These are phyloP conservation scores for Boletus smithii DNA, from an alignment of 1,284 basidiomycete species.

Conservation along the genomic window DNA sequence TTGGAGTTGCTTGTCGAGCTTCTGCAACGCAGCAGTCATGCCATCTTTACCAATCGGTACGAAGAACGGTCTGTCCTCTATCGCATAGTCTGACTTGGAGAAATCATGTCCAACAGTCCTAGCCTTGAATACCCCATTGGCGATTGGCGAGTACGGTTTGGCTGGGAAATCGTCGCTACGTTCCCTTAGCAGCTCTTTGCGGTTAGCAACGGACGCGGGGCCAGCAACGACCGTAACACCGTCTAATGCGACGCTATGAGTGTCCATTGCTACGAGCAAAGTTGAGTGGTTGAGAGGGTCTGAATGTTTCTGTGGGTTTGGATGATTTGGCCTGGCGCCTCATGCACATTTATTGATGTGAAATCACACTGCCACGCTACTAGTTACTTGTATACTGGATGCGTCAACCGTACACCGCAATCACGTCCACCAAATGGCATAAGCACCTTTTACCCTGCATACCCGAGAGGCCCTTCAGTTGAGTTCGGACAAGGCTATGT, in stretches of 20 bases:
- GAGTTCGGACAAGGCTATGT: too few species aligned
- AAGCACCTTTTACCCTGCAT: too few species aligned
- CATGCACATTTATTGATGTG: too few species aligned
- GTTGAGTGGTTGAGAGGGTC: neutral
- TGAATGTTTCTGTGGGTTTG: neutral
- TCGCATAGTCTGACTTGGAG: slow-evolving; percentile 25
- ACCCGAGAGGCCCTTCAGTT: too few species aligned
- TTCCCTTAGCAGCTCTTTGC: slow-evolving; percentile 19
- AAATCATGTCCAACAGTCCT: slow-evolving; percentile 25
- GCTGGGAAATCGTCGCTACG: slow-evolving; percentile 18
- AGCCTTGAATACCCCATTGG: slow-evolving; percentile 2
- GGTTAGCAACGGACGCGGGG: slow-evolving; percentile 25
- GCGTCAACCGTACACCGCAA: too few species aligned
- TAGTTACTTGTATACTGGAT: too few species aligned
- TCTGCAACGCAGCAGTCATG: slow-evolving; percentile 59
- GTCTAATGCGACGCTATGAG: slow-evolving; percentile 27
- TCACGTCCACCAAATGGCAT: too few species aligned
- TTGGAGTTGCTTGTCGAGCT: slow-evolving; percentile 57
- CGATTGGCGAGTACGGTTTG: slow-evolving; percentile 7
- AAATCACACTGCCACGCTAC: too few species aligned
- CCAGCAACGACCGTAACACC: slow-evolving; percentile 38
- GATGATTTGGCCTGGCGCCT: too few species aligned
- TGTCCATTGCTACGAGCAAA: slow-evolving; percentile 20
- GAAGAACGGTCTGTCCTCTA: slow-evolving; percentile 60
- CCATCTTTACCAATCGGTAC: slow-evolving; percentile 63